Percentiles rank a stretch among this genome's conserved stretches.
Conservation (phyloP, 306 rosid species). For the Albizia julibrissin region DNA sequence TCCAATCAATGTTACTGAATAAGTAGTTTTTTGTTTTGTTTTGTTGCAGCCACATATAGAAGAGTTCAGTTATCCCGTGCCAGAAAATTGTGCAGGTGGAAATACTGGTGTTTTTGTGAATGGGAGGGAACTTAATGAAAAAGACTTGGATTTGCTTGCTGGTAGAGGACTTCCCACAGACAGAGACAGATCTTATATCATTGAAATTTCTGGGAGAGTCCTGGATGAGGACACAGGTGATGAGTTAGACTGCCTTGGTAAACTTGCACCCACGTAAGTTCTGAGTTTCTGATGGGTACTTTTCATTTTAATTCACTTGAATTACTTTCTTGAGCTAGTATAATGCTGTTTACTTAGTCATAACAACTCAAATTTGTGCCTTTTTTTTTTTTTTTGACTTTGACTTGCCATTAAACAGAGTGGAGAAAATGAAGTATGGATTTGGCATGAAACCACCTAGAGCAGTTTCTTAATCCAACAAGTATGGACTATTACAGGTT, state of each 20-base stretch:
- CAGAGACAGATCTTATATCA: slow-evolving; percentile 72
- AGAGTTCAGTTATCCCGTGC: slow-evolving; percentile 80
- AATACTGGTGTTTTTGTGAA: slow-evolving; percentile 80
- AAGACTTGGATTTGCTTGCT: slow-evolving; percentile 84
- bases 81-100: slow-evolving; percentile 84
- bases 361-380: background rate
- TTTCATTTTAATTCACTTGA: slow-evolving; percentile 2
- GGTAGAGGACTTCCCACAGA: slow-evolving; percentile 82
- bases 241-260: slow-evolving; percentile 93
- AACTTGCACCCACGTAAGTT: slow-evolving; percentile 97
- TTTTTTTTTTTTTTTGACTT: background rate
- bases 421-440: slow-evolving; percentile 85
- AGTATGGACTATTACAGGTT: slow-evolving; percentile 10
- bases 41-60: slow-evolving; percentile 89
- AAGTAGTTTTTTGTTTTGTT: background rate
- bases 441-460: slow-evolving; percentile 90
- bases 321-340: slow-evolving; percentile 16
- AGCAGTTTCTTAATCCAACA: slow-evolving; percentile 48
- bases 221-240: slow-evolving; percentile 90
- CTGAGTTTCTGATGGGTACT: background rate
- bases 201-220: slow-evolving; percentile 92
- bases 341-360: slow-evolving; percentile 19
- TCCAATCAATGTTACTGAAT: background rate
- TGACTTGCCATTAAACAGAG: slow-evolving; percentile 49
- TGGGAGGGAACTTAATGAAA: slow-evolving; percentile 91